Base-by-base conservation (phyloP, 257 asterid genomes). In the Asclepias syriaca region DNA sequence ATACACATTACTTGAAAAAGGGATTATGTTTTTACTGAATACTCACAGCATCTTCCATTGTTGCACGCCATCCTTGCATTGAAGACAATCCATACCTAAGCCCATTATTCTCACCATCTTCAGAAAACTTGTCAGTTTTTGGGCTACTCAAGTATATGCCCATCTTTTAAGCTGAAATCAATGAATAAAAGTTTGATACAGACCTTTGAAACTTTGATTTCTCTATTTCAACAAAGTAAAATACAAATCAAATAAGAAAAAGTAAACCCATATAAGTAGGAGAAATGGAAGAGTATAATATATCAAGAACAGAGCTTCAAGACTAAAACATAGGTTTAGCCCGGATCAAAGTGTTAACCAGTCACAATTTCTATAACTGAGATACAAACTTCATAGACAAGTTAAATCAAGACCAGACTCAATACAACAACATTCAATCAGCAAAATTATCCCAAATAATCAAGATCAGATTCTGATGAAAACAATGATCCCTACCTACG, bases 41-140 rank as follows among this genome's bases (percentile, higher is more conserved):
- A 82, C 97, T 86, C 74, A 93, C 98, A 61, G 97, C 97, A 85
- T 93, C 98, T 85, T 93, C 98, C 98, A 93, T 93, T 22, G 97
- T 83, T 70, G 98, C 89, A 66, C 97, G 98, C 98, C 98, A 93
- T 75, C 98, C 98, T 84, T 93, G 98, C 98, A 93, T 93, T 50
- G 96, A 87, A 72, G 97, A 93, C 75, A 87, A 71, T 21, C 97
- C 98, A 80, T 74, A 93, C 57, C 89, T 81, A 75, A 93, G 87
- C 83, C 89, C 85, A 75, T 32, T 63, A 71, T 85, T 91, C 80
- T 81, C 91, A 5, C 96, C 97, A 78, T 93, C 96, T 77, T 93
- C 96, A 9, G 98, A 93, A 40, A 85, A 72, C 69, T 93, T 91
- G 65, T 93, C 98, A 5, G 97, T 93, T 78, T 90, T 93, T 3